Conservation (phyloP, 108 stramenopile species). For the Nitzschia inconspicua region DNA sequence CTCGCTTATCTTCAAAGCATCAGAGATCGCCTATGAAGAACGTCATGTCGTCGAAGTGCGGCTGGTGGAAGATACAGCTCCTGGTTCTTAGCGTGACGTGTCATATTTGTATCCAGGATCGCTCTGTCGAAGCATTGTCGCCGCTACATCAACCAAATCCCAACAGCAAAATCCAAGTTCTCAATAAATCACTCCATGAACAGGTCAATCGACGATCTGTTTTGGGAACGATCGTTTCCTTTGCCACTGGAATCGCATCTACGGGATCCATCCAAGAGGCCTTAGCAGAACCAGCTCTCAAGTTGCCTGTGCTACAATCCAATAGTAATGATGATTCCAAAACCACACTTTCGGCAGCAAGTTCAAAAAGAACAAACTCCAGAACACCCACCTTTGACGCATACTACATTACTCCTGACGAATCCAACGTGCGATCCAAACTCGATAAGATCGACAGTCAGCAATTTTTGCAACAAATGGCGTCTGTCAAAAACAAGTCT, state of each 20-base stretch:
- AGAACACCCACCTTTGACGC: slow-evolving; percentile 12
- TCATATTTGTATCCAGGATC: too few species aligned
- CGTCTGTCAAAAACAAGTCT: background rate
- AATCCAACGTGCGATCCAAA: slow-evolving; percentile 25
- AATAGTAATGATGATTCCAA: background rate
- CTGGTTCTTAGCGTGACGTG: too few species aligned
- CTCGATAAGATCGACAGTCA: slow-evolving; percentile 21
- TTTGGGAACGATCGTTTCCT: background rate
- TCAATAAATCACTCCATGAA: too few species aligned
- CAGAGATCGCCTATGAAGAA: too few species aligned
- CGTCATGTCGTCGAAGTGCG: too few species aligned
- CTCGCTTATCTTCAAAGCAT: too few species aligned
- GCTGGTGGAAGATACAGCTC: too few species aligned
- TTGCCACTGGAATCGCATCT: background rate
- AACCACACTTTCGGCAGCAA: background rate
- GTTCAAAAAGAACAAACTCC: background rate
- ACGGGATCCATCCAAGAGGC: background rate
- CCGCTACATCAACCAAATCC: too few species aligned
- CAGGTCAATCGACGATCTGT: background rate
- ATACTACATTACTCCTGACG: slow-evolving; percentile 39
- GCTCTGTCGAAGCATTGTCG: too few species aligned
- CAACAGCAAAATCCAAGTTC: too few species aligned
- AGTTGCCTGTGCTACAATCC: background rate
- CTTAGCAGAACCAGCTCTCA: background rate
- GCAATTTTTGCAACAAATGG: slow-evolving; percentile 9